Percentiles rank a stretch among this genome's conserved stretches.
phyloP scores from a whole-genome alignment of 1,284 basidiomycete genomes.

The Ganoderma lingzhi region DNA sequence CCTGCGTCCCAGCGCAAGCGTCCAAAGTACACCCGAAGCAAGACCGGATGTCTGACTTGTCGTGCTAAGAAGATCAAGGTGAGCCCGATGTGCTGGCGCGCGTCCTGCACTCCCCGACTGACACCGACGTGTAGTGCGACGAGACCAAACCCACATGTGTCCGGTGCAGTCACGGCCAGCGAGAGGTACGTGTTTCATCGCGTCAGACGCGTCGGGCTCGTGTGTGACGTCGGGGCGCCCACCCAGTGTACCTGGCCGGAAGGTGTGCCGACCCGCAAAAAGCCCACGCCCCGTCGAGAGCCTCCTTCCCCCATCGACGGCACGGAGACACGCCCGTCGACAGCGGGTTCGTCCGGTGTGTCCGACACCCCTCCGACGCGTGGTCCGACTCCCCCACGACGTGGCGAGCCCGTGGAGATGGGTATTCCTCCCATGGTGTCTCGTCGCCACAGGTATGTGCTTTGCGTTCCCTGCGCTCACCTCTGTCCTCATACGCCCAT shows the following conservation, averaged over 20 bases:
- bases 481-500: conserved; percentile 15
- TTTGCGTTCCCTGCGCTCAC: background rate
- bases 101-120: conserved; percentile 24
- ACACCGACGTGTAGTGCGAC: conserved; percentile 65
- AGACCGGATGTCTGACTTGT: conserved; percentile 86
- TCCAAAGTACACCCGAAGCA: conserved; percentile 87
- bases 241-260: conserved; percentile 84
- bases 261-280: conserved; percentile 68
- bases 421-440: conserved; percentile 58
- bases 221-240: conserved; percentile 20
- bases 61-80: conserved; percentile 90
- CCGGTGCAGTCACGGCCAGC: conserved; percentile 80
- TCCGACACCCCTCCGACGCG: conserved; percentile 74
- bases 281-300: conserved; percentile 50
- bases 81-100: conserved; percentile 34
- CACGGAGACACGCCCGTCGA: conserved; percentile 64
- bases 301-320: conserved; percentile 47
- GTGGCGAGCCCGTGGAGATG: conserved; percentile 54
- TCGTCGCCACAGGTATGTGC: conserved; percentile 58
- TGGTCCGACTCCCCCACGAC: conserved; percentile 65
- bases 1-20: conserved; percentile 69
- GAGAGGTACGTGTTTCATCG: conserved; percentile 62
- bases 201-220: conserved; percentile 28
- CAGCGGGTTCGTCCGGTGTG: conserved; percentile 66
- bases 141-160: conserved; percentile 83